Evolutionary conservation across 1,284 basidiomycete species (phyloP), one percentile per base, ranked within the genome.

Genomic region (Rhodotorula sp.): DNA sequence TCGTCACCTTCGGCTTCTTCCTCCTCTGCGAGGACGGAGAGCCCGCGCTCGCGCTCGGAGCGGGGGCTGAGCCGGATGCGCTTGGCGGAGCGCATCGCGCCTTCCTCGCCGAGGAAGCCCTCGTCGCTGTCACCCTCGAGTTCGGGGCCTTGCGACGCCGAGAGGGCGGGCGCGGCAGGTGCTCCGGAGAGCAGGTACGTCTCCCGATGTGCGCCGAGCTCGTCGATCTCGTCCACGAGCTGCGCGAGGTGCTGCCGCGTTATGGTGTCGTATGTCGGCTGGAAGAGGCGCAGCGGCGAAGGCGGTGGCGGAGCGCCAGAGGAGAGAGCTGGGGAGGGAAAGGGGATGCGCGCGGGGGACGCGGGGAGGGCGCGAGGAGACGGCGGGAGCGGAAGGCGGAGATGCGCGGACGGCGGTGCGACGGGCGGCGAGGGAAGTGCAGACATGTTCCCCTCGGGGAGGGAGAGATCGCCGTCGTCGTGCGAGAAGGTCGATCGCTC

Each of bases 231-330:
- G 78, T 96, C 93, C 2, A 94, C 91, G 81, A 97, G 87, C 2
- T 91, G 92, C 2, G 91, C 92, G 61, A 97, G 87, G 80, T 96
- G 92, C 56, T 95, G 91, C 50, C 92, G 88, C 4, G 94, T 97
- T 80, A 91, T 93, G 0, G 94, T 95, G 81, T 97, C 94, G 80
- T 96, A 96, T 72, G 91, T 88, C 73, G 93, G 91, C 78, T 93
- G 90, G 83, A 97, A 97, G 46, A 96, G 85, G 10, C 89, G 89
- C 15, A 94, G 86, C 25, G 70, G 72, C 8, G 63, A 63, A 1
- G 39, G 34, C 10, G 63, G 54, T 15, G 64, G 66, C 1, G 36
- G 37, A 13, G 15, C 32, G n/a, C 25, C 15, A 27, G 34, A 15
- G 3, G 50, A 32, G 29, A 53, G 36, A 39, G 57, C 57, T 27